Evolutionary conservation across 768 basidiomycete genomes (phyloP).

Genomic region (Hemileccinum impolitum): DNA sequence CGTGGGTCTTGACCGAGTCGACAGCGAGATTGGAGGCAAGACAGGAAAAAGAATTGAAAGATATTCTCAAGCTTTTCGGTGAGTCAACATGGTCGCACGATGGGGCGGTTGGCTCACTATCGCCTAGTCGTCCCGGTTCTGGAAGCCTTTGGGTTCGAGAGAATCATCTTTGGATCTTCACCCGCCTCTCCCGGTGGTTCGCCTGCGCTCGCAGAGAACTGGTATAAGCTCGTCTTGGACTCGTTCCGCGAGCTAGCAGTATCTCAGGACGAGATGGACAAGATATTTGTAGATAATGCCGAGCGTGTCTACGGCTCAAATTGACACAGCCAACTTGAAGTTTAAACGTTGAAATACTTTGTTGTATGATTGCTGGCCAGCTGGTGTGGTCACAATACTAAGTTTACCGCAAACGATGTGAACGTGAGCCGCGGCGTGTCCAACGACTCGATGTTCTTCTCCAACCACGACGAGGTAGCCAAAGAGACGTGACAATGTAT

Average conservation of each 20-base stretch:
- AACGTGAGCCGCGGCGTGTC: no score
- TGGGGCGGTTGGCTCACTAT: background rate
- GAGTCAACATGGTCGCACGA: conserved; percentile 31
- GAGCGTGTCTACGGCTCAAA: conserved; percentile 36
- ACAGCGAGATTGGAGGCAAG: conserved; percentile 30
- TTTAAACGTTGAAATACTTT: background rate
- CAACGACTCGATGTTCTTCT: no score
- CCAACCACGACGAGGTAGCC: no score
- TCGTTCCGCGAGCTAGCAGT: conserved; percentile 75
- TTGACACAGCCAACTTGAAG: conserved; percentile 15
- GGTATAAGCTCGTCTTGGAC: conserved; percentile 81
- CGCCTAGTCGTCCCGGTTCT: conserved; percentile 69
- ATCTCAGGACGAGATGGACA: conserved; percentile 74
- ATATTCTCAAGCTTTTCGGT: conserved; percentile 85
- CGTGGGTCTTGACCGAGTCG: conserved; percentile 59
- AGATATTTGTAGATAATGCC: conserved; percentile 62
- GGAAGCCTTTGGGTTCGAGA: conserved; percentile 81
- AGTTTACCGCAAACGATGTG: background rate
- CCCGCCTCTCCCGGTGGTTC: conserved; percentile 51
- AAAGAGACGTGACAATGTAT: no score
- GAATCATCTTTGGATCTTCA: conserved; percentile 81
- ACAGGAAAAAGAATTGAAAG: conserved; percentile 42
- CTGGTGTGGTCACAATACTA: no score
- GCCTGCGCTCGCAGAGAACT: conserved; percentile 54
- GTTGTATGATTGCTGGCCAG: background rate